Evolutionary conservation across 2,329 filamentous ascomycete genomes (phyloP).

Genomic region (Oidium heveae): DNA sequence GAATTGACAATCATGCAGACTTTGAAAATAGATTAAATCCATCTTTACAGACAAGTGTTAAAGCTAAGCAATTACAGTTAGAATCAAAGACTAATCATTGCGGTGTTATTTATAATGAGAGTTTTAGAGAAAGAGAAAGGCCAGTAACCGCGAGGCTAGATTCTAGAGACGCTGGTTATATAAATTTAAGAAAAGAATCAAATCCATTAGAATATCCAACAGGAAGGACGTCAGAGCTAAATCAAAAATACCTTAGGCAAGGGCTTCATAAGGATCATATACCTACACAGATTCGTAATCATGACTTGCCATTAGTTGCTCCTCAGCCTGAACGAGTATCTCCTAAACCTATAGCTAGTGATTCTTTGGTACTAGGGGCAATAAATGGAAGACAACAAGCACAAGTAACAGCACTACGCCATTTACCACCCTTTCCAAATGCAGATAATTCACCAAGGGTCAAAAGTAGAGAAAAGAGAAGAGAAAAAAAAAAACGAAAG

Average conservation of each 20-base stretch:
- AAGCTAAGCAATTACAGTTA: background rate
- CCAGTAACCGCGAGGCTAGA: background rate
- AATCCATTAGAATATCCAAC: background rate
- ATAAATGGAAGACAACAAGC: slow-evolving; percentile 17
- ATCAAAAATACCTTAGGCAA: slow-evolving; percentile 10
- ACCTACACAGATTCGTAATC: slow-evolving; percentile 42
- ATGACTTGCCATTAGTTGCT: slow-evolving; percentile 47
- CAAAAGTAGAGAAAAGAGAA: slow-evolving; percentile 21
- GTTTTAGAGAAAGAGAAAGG: background rate
- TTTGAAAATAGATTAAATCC: background rate
- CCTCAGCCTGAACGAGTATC: slow-evolving; percentile 51
- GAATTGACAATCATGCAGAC: background rate
- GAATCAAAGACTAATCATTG: slow-evolving; percentile 3
- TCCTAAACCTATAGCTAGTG: slow-evolving; percentile 23
- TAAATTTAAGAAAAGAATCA: background rate
- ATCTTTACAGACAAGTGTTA: background rate
- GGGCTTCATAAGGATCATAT: slow-evolving; percentile 18
- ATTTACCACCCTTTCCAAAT: slow-evolving; percentile 23
- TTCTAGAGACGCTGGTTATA: background rate
- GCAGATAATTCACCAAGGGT: slow-evolving; percentile 34
- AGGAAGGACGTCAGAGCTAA: background rate
- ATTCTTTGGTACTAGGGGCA: slow-evolving; percentile 11
- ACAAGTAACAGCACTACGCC: slow-evolving; percentile 31
- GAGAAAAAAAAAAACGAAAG: slow-evolving; percentile 21
- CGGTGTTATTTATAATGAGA: slow-evolving; percentile 1